Evolutionary conservation across 1,139 yeast species (phyloP).

Genomic region (Torulaspora globosa): DNA sequence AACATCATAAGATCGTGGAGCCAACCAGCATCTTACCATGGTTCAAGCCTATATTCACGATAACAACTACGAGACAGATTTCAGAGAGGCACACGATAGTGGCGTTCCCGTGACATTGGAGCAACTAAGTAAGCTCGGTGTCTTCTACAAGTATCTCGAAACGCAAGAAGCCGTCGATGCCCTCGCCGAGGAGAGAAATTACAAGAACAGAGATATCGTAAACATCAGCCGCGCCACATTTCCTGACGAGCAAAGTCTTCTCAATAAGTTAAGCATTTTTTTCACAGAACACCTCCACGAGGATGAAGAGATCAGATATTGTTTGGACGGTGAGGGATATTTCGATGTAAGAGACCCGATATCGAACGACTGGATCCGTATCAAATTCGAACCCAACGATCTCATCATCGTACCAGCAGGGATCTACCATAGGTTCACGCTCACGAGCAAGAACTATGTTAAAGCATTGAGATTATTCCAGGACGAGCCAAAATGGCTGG

Average conservation of each 20-base stretch:
- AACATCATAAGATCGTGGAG: background rate
- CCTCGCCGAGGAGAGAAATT: slow-evolving; percentile 64
- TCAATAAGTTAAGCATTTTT: slow-evolving; percentile 63
- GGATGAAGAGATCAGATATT: slow-evolving; percentile 93
- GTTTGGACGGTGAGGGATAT: slow-evolving; percentile 85
- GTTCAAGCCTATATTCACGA: slow-evolving; percentile 68
- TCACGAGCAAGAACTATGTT: slow-evolving; percentile 58
- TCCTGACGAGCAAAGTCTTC: slow-evolving; percentile 56
- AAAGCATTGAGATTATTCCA: slow-evolving; percentile 80
- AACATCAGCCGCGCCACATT: slow-evolving; percentile 57
- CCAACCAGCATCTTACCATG: slow-evolving; percentile 21
- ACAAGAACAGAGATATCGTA: slow-evolving; percentile 77
- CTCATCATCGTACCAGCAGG: slow-evolving; percentile 82
- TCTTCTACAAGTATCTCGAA: slow-evolving; percentile 55
- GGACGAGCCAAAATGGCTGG: slow-evolving; percentile 96
- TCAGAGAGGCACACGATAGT: slow-evolving; percentile 71
- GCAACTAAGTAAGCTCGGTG: slow-evolving; percentile 60
- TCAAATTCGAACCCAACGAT: slow-evolving; percentile 61
- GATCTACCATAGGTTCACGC: slow-evolving; percentile 85
- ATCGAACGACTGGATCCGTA: slow-evolving; percentile 74
- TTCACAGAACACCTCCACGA: slow-evolving; percentile 90
- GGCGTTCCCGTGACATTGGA: slow-evolving; percentile 53
- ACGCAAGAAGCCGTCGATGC: slow-evolving; percentile 56
- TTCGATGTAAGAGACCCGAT: slow-evolving; percentile 73
- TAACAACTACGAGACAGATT: slow-evolving; percentile 54